Base-by-base conservation (phyloP, 192 early-diverging fungal species). In the Podila verticillata region DNA sequence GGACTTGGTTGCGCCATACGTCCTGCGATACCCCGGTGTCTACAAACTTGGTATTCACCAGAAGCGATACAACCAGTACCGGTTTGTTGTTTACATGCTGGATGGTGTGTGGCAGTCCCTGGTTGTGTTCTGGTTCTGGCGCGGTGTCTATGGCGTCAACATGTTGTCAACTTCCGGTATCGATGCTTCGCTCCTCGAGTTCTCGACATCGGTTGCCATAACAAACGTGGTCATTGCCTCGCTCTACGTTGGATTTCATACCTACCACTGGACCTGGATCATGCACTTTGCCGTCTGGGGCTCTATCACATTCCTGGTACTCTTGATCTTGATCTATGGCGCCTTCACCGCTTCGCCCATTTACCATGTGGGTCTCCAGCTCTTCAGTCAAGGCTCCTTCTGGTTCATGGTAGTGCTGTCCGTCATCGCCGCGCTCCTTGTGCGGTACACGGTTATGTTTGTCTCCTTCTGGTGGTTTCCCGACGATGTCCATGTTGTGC, bases 51-150 rank as follows among this genome's bases (percentile, higher is more conserved):
- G 97, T 24, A 96, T 98, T 63, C 85, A 89, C 35, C 91, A 96
- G 72, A 86, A 87, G 48, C 88, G 96, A 24, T 98, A 93, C 74
- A 95, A 89, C 62, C 92, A 93, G 84, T 86, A 84, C 68, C 88
- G 94, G 49, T 99, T 97, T 74, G 95, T 92, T 86, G 48, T 90
- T 60, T 98, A 95, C 75, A 91, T 97, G 70, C 32, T 92, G 17
- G 95, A 99, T 73, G 97, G 93, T 30, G 82, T 98, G 28, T 99
- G 94, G 89, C 96, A 98, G 85, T 97, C 96, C 6, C 71, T 95
- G 13, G 89, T 97, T 15, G 93, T 93, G 57, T 99, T 89, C 79
- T 95, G 94, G 77, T 88, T 88, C 34, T 92, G 91, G 72, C 88
- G 91, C 56, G 73, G 91, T 35, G 87, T 91, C 48, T 88, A 86